Base-by-base conservation (phyloP, 2,329 filamentous ascomycete species). In the Colletotrichum sojae region DNA sequence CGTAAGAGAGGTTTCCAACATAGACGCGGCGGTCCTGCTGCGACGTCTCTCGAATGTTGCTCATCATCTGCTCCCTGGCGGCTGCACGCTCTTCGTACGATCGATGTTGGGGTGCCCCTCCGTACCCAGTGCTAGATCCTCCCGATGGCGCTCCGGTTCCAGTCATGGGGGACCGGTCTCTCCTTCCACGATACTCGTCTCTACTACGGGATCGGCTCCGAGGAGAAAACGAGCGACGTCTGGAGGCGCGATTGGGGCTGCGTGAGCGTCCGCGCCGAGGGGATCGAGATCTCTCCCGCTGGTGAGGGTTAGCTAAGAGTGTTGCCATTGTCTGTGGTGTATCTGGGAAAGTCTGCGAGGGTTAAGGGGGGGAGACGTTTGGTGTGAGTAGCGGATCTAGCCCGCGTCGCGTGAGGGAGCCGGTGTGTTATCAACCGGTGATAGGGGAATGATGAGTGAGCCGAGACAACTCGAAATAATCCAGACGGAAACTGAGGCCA, bases 1-100 rank as follows among this genome's bases (percentile, higher is more conserved):
- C 96, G 86, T 99, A 99, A 57, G 95, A 96, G 76, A 99, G 89
- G 81, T 99, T 99, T 83, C 96, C 96, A 81, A 99, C 96, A 82
- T 99, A 99, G 89, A 99, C 96, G 75, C 96, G 95, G 79, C 96
- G 95, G 88, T 99, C 96, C 84, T 99, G 96, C 82, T 98, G 96
- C 71, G 96, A 98, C 53, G 93, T 92, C 79, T 98, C 96, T 79
- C 94, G 92, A 76, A 98, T 92, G 79, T 90, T 94, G 83, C 91
- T 92, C 94, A 98, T 97, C 94, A 97, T 98, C 81, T 94, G 92
- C 83, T 97, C 94, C 83, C 96, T 95, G 77, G 92, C 92, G 72
- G 88, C 90, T 72, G 89, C 86, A 77, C 94, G 91, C 78, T 97
- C 94, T 82, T 98, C 95, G 83, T 90, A 93, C 67, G 90, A 91